These are phyloP conservation scores for Penicillium cataractarum DNA, from an alignment of 495 filamentous ascomycete species.

Conservation along the genomic window DNA sequence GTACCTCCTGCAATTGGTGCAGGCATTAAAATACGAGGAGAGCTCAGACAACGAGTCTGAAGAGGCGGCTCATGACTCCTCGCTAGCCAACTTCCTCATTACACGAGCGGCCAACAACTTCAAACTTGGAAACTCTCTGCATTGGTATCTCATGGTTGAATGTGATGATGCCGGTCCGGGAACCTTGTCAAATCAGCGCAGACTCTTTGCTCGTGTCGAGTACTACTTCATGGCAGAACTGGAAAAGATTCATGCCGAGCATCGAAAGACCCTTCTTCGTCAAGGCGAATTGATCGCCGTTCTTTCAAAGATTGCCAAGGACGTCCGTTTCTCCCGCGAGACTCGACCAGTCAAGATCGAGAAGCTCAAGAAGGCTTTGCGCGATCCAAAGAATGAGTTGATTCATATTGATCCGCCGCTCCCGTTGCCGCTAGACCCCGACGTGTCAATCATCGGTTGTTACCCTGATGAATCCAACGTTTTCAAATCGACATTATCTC, in stretches of 20 bases:
- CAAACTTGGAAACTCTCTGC: constrained; percentile 89
- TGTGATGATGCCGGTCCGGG: constrained; percentile 79
- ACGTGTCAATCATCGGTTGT: constrained; percentile 74
- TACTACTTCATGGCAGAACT: constrained; percentile 94
- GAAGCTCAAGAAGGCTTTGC: constrained; percentile 76
- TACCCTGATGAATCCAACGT: constrained; percentile 85
- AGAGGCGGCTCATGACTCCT: constrained; percentile 76
- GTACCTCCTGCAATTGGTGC: constrained; percentile 93
- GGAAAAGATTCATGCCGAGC: constrained; percentile 59
- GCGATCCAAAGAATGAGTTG: constrained; percentile 88
- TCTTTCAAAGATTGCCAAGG: constrained; percentile 85
- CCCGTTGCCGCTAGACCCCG: constrained; percentile 87
- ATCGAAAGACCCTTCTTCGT: constrained; percentile 72
- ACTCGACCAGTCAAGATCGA: constrained; percentile 79
- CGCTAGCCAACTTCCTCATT: constrained; percentile 88
- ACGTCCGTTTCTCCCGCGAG: constrained; percentile 81
- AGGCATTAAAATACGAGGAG: constrained; percentile 94
- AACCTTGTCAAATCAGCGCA: constrained; percentile 70
- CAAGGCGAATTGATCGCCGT: constrained; percentile 90
- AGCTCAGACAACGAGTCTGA: constrained; percentile 60
- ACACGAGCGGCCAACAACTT: constrained; percentile 81
- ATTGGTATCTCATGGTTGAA: constrained; percentile 99
- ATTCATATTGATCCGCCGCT: constrained; percentile 81
- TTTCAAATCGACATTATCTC: constrained; percentile 92
- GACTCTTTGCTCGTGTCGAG: constrained; percentile 86